Percentiles rank a stretch among this genome's conserved stretches.
These are phyloP conservation scores for Pleurotus citrinopileatus DNA, from an alignment of 768 basidiomycete species.

Conservation along the genomic window DNA sequence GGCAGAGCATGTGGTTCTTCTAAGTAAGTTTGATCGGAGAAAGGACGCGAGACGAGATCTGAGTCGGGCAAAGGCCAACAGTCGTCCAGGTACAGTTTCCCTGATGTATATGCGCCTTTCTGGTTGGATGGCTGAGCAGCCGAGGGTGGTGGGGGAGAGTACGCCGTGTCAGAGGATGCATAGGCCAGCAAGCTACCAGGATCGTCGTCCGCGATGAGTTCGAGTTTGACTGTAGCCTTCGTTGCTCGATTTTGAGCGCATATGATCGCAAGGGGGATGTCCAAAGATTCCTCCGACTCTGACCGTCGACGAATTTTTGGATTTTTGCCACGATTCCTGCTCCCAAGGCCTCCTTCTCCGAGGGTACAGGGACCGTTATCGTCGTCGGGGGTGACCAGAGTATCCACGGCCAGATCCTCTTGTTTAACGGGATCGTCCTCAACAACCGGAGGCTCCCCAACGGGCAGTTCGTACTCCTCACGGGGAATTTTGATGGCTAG, in stretches of 20 bases:
- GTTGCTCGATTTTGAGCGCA: not conserved
- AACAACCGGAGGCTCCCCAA: conserved; percentile 29
- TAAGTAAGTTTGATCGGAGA: not conserved
- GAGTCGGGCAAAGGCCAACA: not conserved
- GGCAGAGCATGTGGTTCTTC: not conserved
- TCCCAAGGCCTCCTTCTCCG: not conserved
- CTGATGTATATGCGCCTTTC: not conserved
- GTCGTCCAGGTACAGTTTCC: not conserved
- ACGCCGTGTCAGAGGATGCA: conserved; percentile 6
- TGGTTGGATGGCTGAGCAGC: not conserved
- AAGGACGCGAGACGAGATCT: not conserved
- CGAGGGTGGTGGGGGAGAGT: not conserved
- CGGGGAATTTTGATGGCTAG: conserved; percentile 22
- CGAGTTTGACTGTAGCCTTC: not conserved
- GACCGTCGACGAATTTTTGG: not conserved
- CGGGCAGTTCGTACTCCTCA: conserved; percentile 34
- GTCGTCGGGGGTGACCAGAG: not conserved
- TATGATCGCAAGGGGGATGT: not conserved
- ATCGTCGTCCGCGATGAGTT: not conserved
- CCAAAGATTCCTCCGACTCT: not conserved
- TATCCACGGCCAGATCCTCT: not conserved
- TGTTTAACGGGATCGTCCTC: conserved; percentile 8
- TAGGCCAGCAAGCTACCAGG: not conserved
- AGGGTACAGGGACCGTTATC: not conserved
- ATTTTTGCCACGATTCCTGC: not conserved